These are phyloP conservation scores for Epichloe elymi DNA, from an alignment of 2,329 filamentous ascomycete genomes.

Conservation along the genomic window DNA sequence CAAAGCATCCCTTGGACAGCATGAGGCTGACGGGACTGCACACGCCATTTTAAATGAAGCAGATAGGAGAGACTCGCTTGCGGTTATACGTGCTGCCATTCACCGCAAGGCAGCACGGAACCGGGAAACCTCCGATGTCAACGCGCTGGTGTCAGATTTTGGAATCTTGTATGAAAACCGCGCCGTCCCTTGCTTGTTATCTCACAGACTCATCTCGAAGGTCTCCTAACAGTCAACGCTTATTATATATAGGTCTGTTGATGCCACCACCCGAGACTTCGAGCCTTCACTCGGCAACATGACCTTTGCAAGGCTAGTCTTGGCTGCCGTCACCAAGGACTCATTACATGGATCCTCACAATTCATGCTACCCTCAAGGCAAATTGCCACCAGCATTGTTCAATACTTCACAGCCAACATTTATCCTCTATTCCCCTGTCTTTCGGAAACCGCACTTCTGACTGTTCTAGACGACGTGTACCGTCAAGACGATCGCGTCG, in stretches of 20 bases:
- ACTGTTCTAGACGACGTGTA: constrained; percentile 73
- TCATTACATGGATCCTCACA: constrained; percentile 50
- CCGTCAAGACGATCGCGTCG: constrained; percentile 48
- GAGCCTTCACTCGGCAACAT: constrained; percentile 79
- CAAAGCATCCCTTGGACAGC: constrained; percentile 55
- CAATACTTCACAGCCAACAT: constrained; percentile 79
- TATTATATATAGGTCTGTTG: constrained; percentile 59
- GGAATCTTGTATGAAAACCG: constrained; percentile 57
- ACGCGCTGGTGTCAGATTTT: constrained; percentile 87
- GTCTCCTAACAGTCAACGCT: neutral
- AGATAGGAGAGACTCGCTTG: constrained; percentile 51
- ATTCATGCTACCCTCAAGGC: constrained; percentile 55
- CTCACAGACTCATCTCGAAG: neutral
- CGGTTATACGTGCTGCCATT: constrained; percentile 47
- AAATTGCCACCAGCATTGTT: constrained; percentile 54
- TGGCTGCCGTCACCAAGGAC: constrained; percentile 70
- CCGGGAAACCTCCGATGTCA: constrained; percentile 73
- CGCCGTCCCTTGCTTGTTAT: neutral
- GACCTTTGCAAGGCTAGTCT: constrained; percentile 79
- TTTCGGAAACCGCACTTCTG: constrained; percentile 67
- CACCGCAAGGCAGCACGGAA: constrained; percentile 50
- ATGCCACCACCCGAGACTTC: constrained; percentile 88
- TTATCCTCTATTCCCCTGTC: constrained; percentile 68
- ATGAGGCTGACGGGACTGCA: constrained; percentile 38
- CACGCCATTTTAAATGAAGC: constrained; percentile 17